Evolutionary conservation across 208 protist genomes (phyloP), one percentile per base, ranked within the genome.

Genomic region (Trypanosoma grayi): DNA sequence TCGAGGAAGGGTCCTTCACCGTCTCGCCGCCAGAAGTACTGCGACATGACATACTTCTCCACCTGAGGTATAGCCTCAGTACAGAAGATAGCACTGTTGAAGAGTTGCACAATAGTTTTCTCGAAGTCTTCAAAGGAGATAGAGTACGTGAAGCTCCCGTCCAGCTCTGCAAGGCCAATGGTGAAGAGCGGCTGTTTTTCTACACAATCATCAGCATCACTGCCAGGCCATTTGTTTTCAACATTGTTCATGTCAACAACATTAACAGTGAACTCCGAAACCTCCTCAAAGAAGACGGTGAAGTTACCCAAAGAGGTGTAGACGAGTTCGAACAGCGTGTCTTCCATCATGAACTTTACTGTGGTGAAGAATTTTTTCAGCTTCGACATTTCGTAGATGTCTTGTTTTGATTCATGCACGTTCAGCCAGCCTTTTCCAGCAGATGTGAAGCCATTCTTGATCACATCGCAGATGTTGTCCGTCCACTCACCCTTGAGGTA

Each of bases 341-440:
- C 93, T 73, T 98, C 87, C 97, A 99, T 99, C 93, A 98, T 98
- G 64, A 97, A 97, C 70, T 93, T 96, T 54, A 99, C 95, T 20
- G 93, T 97, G 41, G 75, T 94, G 66, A 99, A 96, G 75, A 99
- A 97, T 60, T 97, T 97, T 79, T 98, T 97, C 6, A 99, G 90
- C 77, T 99, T 99, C 36, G 87, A 97, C 61, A 98, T 93, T 39
- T 98, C 97, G 80, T 99, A 99, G 30, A 98, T 96, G 44, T 97
- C 91, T 59, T 95, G 80, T 61, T 92, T 94, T 25, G 71, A 83
- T 67, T 98, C 98, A 33, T 87, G 68, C 46, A 98, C 77, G 75
- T 98, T 99, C 43, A 98, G 84, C 97, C 98, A 99, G n/a, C 98
- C 98, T 70, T 99, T 99, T 25, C 95, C 97, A 5, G 98, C 84